Conservation (phyloP, 352 stramenopile genomes). For the Phytophthora hibernalis region DNA sequence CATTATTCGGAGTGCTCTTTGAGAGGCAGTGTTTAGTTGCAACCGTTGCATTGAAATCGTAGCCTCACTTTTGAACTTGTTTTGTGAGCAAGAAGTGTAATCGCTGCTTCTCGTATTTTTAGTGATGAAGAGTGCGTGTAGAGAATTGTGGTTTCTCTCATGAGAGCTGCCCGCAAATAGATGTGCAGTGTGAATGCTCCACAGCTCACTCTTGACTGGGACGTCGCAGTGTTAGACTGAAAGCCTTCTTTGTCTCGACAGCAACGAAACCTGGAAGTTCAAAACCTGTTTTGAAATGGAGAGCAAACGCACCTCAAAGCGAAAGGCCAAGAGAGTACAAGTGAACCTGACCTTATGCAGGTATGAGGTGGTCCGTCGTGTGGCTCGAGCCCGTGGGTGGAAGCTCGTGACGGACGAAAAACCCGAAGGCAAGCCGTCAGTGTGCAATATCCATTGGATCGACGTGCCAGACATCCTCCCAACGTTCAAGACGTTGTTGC, state of each 20-base stretch:
- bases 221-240: neutral
- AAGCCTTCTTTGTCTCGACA: neutral
- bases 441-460: slow-evolving; percentile 96
- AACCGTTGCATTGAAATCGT: neutral
- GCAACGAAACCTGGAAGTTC: neutral
- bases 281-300: slow-evolving; percentile 18
- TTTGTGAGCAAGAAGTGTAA: neutral
- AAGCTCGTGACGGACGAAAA: slow-evolving; percentile 76
- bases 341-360: slow-evolving; percentile 81
- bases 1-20: slow-evolving; percentile 78
- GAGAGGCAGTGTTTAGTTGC: neutral
- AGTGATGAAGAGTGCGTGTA: neutral
- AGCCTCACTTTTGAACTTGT: neutral
- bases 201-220: neutral
- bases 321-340: slow-evolving; percentile 59
- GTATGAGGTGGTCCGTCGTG: slow-evolving; percentile 87
- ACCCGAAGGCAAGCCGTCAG: slow-evolving; percentile 63
- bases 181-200: neutral
- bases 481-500: slow-evolving; percentile 89
- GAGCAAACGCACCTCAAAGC: slow-evolving; percentile 26
- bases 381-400: slow-evolving; percentile 79
- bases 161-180: neutral
- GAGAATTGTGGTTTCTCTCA: neutral
- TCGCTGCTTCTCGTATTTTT: neutral
- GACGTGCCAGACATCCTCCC: slow-evolving; percentile 92